A percentile compares a stretch with the other conserved stretches of the same genome.
Evolutionary conservation across 2,329 filamentous ascomycete genomes (phyloP).

Genomic region (Lachnellula willkommii): DNA sequence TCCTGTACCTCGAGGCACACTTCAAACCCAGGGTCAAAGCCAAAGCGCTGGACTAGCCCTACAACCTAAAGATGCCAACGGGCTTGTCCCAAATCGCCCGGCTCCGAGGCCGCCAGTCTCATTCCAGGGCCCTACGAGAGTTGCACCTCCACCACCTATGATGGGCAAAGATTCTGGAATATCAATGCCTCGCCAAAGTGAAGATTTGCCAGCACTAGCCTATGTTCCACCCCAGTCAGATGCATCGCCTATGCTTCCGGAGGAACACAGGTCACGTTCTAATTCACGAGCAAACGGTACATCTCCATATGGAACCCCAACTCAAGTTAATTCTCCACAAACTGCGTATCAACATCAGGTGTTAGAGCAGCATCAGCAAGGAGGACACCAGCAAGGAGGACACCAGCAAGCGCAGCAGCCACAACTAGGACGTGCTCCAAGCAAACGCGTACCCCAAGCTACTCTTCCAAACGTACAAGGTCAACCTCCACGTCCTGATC

Average conservation of each 20-base stretch:
- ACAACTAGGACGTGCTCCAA: slow-evolving; percentile 66
- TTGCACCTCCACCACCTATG: slow-evolving; percentile 52
- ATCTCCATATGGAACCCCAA: slow-evolving; percentile 29
- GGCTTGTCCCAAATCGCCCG: slow-evolving; percentile 71
- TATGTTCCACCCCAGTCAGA: slow-evolving; percentile 29
- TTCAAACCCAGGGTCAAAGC: slow-evolving; percentile 15
- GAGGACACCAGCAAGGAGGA: slow-evolving; percentile 46
- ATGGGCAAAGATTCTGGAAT: slow-evolving; percentile 58
- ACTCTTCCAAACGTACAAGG: slow-evolving; percentile 50
- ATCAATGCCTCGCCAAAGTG: slow-evolving; percentile 52
- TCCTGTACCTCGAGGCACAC: slow-evolving; percentile 61
- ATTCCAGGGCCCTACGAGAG: slow-evolving; percentile 56
- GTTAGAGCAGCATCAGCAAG: slow-evolving; percentile 74
- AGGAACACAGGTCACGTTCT: slow-evolving; percentile 63
- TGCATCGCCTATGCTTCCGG: slow-evolving; percentile 51
- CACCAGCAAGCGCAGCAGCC: slow-evolving; percentile 58
- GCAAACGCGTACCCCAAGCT: slow-evolving; percentile 61
- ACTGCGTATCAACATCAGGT: slow-evolving; percentile 56
- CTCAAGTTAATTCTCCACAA: slow-evolving; percentile 26
- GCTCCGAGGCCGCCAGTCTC: slow-evolving; percentile 85
- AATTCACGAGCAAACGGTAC: slow-evolving; percentile 58
- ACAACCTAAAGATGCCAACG: slow-evolving; percentile 49
- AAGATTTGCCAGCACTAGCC: slow-evolving; percentile 43
- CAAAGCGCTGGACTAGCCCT: slow-evolving; percentile 30
- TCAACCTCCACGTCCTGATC: slow-evolving; percentile 35